A percentile compares a stretch with the other conserved stretches of the same genome.
Evolutionary conservation across 2,329 filamentous ascomycete species (phyloP).

Genomic region (Diaporthe nobilis): DNA sequence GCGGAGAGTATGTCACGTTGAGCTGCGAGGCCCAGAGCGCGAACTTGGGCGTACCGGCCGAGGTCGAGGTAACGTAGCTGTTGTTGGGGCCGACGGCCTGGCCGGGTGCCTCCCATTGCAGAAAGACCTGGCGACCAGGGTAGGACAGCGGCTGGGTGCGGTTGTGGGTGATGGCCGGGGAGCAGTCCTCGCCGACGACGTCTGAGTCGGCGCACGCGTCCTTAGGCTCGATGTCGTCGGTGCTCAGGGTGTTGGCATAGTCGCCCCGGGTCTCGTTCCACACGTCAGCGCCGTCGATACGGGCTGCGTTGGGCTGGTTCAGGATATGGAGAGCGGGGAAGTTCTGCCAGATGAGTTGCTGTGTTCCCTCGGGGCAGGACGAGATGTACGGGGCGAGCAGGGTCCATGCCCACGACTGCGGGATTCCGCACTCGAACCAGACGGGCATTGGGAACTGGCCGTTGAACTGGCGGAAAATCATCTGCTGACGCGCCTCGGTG

Average conservation of each 20-base stretch:
- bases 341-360: slow-evolving; percentile 86
- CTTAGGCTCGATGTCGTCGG: slow-evolving; percentile 56
- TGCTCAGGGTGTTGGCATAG: slow-evolving; percentile 68
- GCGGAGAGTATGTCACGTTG: slow-evolving; percentile 77
- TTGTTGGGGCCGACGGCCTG: slow-evolving; percentile 82
- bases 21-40: slow-evolving; percentile 85
- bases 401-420: slow-evolving; percentile 89
- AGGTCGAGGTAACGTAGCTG: slow-evolving; percentile 78
- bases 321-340: slow-evolving; percentile 80
- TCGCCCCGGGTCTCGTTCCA: slow-evolving; percentile 76
- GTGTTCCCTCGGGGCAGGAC: slow-evolving; percentile 80
- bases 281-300: slow-evolving; percentile 73
- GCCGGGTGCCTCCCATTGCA: slow-evolving; percentile 81
- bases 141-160: slow-evolving; percentile 79
- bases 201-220: slow-evolving; percentile 72
- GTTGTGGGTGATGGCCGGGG: slow-evolving; percentile 77
- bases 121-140: slow-evolving; percentile 78
- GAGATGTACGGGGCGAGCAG: slow-evolving; percentile 85
- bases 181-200: slow-evolving; percentile 68
- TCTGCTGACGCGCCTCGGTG: slow-evolving; percentile 84
- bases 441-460: slow-evolving; percentile 86
- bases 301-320: slow-evolving; percentile 83
- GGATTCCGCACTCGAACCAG: slow-evolving; percentile 85
- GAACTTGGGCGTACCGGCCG: slow-evolving; percentile 72
- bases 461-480: slow-evolving; percentile 87